Evolutionary conservation across 805 yeast species (phyloP).

Genomic region (Yarrowia porcina): DNA sequence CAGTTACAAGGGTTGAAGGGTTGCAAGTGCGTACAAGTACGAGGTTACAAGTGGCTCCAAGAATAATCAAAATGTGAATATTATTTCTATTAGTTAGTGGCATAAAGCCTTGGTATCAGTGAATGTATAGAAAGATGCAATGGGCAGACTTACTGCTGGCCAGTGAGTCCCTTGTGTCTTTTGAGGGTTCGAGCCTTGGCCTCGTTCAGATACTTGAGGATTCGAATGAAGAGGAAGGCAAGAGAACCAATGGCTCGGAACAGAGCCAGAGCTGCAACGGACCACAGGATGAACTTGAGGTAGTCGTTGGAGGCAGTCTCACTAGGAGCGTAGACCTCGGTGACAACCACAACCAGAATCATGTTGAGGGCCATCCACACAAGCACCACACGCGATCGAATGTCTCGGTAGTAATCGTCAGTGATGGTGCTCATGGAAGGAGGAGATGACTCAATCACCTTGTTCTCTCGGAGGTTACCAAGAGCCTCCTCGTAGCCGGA

Average conservation of each 20-base stretch:
- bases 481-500: constrained; percentile 75
- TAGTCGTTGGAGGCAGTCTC: constrained; percentile 68
- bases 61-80: background rate
- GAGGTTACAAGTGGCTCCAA: background rate
- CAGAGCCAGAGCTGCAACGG: constrained; percentile 79
- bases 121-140: constrained; percentile 23
- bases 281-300: constrained; percentile 82
- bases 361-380: constrained; percentile 87
- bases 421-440: constrained; percentile 41
- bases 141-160: constrained; percentile 11
- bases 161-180: constrained; percentile 19
- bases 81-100: constrained; percentile 4
- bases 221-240: constrained; percentile 54
- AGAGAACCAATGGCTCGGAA: constrained; percentile 82
- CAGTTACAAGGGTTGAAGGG: too few species aligned
- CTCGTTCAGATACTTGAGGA: constrained; percentile 28
- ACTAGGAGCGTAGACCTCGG: constrained; percentile 73
- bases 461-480: constrained; percentile 65
- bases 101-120: constrained; percentile 18
- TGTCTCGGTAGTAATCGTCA: constrained; percentile 90
- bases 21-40: background rate
- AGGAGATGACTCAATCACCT: constrained; percentile 51
- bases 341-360: constrained; percentile 78
- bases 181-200: constrained; percentile 21
- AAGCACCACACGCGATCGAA: constrained; percentile 92